phyloP scores from a whole-genome alignment of 2,329 filamentous ascomycete genomes.

The Plenodomus tracheiphilus region DNA sequence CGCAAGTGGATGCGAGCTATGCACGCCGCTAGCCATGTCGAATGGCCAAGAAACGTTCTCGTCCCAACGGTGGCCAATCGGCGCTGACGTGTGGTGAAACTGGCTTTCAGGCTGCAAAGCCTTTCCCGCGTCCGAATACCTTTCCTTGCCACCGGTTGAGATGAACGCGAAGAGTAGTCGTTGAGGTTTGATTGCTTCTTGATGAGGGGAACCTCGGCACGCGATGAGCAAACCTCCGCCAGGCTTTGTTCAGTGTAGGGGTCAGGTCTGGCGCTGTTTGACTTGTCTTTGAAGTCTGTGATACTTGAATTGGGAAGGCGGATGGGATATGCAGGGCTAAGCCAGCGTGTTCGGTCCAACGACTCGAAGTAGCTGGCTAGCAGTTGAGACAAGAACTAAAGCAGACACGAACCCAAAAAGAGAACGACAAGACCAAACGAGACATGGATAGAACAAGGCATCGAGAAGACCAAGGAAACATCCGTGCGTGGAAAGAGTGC shows the following conservation, averaged over 20 bases:
- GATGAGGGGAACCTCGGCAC: neutral
- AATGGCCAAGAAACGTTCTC: slow-evolving; percentile 11
- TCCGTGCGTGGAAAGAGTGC: too few relatives aligned
- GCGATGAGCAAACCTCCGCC: neutral
- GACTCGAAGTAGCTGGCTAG: neutral
- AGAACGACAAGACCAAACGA: neutral
- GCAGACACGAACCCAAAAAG: too few relatives aligned
- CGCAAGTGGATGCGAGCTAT: slow-evolving; percentile 4
- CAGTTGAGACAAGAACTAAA: neutral
- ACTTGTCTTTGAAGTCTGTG: neutral
- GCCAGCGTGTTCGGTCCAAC: neutral
- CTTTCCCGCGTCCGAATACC: slow-evolving; percentile 2
- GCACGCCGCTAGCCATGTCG: slow-evolving; percentile 6
- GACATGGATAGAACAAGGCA: too few relatives aligned
- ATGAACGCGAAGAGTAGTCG: neutral
- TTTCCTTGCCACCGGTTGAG: neutral
- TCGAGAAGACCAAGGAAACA: too few relatives aligned
- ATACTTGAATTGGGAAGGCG: neutral
- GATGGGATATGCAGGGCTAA: neutral
- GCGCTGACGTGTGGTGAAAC: neutral
- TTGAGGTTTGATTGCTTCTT: neutral
- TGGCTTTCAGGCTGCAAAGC: slow-evolving; percentile 7
- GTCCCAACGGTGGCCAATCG: slow-evolving; percentile 13
- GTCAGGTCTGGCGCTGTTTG: neutral
- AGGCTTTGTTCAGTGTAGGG: neutral